Evolutionary conservation across 805 yeast species (phyloP), one percentile per base, ranked within the genome.

Genomic region (Nakazawaea laoshanensis): DNA sequence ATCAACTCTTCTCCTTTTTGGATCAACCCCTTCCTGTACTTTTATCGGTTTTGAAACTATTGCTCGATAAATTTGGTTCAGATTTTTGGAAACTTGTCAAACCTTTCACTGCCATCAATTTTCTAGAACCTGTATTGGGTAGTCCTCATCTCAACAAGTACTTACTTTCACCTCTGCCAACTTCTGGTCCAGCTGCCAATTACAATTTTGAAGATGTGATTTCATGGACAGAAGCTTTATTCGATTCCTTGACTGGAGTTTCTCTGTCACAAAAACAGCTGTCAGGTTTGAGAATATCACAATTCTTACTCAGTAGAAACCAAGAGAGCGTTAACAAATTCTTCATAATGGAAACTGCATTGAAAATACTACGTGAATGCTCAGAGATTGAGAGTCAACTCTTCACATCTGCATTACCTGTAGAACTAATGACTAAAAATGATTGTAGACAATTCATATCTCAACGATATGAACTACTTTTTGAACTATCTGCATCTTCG

Each of bases 71-170:
- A 25, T 56, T 74, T 8, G 65, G 62, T 6, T 13, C 45, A 0
- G 55, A 57, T 3, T 70, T 77, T 37, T 84, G 92, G 89, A 44
- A 49, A 0, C 43, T 55, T 17, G 61, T 75, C 3, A 56, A 67
- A 1, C 84, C 83, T 0, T 67, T 59, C 39, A 68, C 70, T 2
- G 70, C 67, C 38, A 63, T 61, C 19, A 75, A 74, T 38, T 58
- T 77, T 27, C 50, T 81, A 32, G 87, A 79, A 41, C 64, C 74
- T 12, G 59, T 80, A 1, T 63, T 79, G 29, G 67, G 68, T 13
- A 76, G 70, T 43, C 74, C 77, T 1, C 53, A 60, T 29, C 74
- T 63, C 42, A 45, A 58, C 1, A 54, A 53, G 12, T 56, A 51
- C 32, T 46, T 77, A 19, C 41, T 41, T 4, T 25, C 27, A 33